A percentile compares a stretch with the other conserved stretches of the same genome.
Conservation (phyloP, 805 yeast species). For the Wickerhamomyces canadensis region DNA sequence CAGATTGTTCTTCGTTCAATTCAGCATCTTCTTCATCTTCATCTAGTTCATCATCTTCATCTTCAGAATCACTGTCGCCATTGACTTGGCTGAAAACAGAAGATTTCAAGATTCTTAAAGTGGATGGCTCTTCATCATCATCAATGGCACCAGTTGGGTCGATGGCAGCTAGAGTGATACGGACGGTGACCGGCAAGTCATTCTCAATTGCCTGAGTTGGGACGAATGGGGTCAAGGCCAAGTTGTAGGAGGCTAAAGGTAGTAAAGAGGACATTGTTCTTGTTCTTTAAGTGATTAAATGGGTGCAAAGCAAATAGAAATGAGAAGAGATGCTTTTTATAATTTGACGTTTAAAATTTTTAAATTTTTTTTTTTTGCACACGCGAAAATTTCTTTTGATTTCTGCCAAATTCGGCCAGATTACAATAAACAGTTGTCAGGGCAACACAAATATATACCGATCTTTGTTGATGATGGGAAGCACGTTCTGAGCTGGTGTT, state of each 20-base stretch:
- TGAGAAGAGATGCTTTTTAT: background rate
- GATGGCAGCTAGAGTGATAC: constrained; percentile 91
- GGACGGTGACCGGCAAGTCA: constrained; percentile 83
- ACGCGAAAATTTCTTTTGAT: constrained; percentile 22
- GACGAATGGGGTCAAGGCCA: constrained; percentile 79
- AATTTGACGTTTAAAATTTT: constrained; percentile 2
- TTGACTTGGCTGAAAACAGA: constrained; percentile 44
- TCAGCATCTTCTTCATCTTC: constrained; percentile 24
- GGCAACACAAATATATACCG: constrained; percentile 6
- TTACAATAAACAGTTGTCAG: constrained; percentile 5
- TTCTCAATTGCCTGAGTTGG: constrained; percentile 85
- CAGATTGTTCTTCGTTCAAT: constrained; percentile 36
- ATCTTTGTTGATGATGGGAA: background rate
- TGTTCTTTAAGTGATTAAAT: no score
- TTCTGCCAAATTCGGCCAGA: constrained; percentile 20
- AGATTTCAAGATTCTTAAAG: constrained; percentile 77
- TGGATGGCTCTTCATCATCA: constrained; percentile 76
- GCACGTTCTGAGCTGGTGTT: background rate
- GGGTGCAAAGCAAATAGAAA: background rate
- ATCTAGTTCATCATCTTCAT: constrained; percentile 27
- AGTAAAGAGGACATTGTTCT: constrained; percentile 53
- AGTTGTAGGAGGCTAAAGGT: constrained; percentile 83
- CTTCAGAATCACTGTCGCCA: constrained; percentile 28
- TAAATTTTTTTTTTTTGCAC: constrained; percentile 8
- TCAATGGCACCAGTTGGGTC: constrained; percentile 79